These are phyloP conservation scores for Spergularia bocconei DNA, from an alignment of 148 eudicot genomes.

Conservation along the genomic window DNA sequence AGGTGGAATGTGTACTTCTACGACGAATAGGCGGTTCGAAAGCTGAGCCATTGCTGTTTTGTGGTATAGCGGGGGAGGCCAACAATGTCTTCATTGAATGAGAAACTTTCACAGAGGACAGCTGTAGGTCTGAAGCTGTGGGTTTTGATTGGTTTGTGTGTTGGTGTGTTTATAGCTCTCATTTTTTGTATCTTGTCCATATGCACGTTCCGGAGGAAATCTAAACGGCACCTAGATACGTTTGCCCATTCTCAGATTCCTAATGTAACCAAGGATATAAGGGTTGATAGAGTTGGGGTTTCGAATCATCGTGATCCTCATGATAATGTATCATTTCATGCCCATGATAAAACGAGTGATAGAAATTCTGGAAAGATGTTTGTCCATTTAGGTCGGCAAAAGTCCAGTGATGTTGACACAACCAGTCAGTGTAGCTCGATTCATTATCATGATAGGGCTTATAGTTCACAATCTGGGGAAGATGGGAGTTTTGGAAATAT, in stretches of 20 bases:
- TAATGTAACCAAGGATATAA: slow-evolving; percentile 73
- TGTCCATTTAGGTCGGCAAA: slow-evolving; percentile 67
- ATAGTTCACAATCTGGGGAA: slow-evolving; percentile 77
- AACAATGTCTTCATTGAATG: slow-evolving; percentile 30
- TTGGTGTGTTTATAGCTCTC: slow-evolving; percentile 61
- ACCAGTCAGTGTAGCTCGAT: slow-evolving; percentile 81
- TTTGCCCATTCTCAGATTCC: slow-evolving; percentile 59
- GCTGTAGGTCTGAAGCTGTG: slow-evolving; percentile 54
- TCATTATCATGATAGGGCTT: slow-evolving; percentile 63
- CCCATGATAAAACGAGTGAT: slow-evolving; percentile 57
- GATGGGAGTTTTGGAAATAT: slow-evolving; percentile 64
- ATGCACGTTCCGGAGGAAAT: slow-evolving; percentile 54
- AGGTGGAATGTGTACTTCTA: slow-evolving; percentile 32
- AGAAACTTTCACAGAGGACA: slow-evolving; percentile 33
- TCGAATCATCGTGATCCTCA: slow-evolving; percentile 40
- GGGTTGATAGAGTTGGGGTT: slow-evolving; percentile 62
- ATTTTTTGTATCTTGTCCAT: slow-evolving; percentile 56
- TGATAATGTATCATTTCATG: slow-evolving; percentile 38
- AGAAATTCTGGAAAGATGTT: slow-evolving; percentile 67
- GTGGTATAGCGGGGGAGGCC: neutral
- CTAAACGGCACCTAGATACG: slow-evolving; percentile 42
- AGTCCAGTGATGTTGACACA: slow-evolving; percentile 72
- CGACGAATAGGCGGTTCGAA: slow-evolving; percentile 8
- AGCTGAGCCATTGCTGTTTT: slow-evolving; percentile 9
- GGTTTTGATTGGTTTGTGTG: slow-evolving; percentile 60